Base-by-base conservation (phyloP, 2,329 filamentous ascomycete genomes). In the Penicillium expansum region DNA sequence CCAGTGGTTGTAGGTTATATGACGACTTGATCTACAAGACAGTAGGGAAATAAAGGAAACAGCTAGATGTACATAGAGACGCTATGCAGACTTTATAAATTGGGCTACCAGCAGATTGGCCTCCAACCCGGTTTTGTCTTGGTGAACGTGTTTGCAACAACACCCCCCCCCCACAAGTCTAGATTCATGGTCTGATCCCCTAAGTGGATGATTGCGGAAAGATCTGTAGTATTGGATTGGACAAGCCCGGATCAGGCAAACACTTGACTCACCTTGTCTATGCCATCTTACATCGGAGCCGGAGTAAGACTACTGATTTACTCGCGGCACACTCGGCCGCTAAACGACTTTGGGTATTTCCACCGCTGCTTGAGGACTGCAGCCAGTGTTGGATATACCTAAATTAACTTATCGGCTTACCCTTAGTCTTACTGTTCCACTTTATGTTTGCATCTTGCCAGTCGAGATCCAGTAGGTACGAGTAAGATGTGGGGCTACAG, bases 151-250 rank as follows among this genome's bases (percentile, higher is more conserved):
- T 63, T 67, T 67, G 62, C 60, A 65, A 33, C 32, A 52, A 14
- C 35, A 65, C 30, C 32, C 55, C 32, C 55, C 32, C 59, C 62
- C 63, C 63, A 57, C 63, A 63, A 64, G 60, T 64, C 64, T 67
- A 66, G 54, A 56, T 47, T 20, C 35, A 41, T 52, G 41, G 41
- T 10, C 48, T 35, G 60, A 63, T 55, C 54, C 29, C 42, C 1
- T 22, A 29, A 33, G 43, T 45, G 45, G 57, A 58, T 56, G 47
- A 39, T 38, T 53, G 11, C 14, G 51, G 49, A 35, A 35, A 50
- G 30, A 52, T 51, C 51, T 37, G 29, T 33, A 18, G 33, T 61
- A 52, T 59, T 38, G 58, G 45, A 60, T 62, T 56, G 41, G 49
- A 55, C 44, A 27, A 38, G 8, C 10, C 29, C 2, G 11, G 10